Evolutionary conservation across 148 eudicot species (phyloP).

Genomic region (Tetragonia tetragonoides): DNA sequence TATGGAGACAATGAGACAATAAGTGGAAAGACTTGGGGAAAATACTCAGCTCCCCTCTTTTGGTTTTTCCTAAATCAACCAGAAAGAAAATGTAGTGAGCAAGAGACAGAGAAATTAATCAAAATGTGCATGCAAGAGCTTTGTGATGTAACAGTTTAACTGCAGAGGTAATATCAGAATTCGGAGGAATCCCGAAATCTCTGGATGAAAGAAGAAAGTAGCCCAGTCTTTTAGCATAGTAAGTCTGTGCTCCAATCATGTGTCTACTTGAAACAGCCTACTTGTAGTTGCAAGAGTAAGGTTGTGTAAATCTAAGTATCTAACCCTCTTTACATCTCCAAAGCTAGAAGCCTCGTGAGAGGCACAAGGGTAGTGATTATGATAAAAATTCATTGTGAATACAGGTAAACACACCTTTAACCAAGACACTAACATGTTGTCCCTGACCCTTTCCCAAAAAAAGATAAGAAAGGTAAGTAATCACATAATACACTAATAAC

Average conservation of each 20-base stretch:
- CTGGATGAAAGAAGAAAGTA: background rate
- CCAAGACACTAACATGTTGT: background rate
- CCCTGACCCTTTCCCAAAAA: background rate
- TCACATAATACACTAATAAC: background rate
- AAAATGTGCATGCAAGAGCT: background rate
- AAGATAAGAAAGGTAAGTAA: background rate
- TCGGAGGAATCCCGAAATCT: background rate
- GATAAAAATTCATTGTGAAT: too few species aligned
- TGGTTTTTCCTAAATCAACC: slow-evolving; percentile 65
- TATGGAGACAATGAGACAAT: slow-evolving; percentile 88
- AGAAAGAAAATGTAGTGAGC: background rate
- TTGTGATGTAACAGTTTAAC: background rate
- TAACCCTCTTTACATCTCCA: too few species aligned
- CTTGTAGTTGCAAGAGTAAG: too few species aligned
- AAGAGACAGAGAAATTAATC: background rate
- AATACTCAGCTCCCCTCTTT: slow-evolving; percentile 87
- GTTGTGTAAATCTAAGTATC: too few species aligned
- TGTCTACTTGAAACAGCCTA: too few species aligned
- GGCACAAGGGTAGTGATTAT: too few species aligned
- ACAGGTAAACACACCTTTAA: background rate
- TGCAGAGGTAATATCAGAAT: background rate
- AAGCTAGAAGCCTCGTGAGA: too few species aligned
- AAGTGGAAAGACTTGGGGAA: slow-evolving; percentile 67
- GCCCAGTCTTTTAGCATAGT: background rate
- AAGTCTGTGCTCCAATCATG: background rate